phyloP scores from a whole-genome alignment of 176 grass and related monocot genomes.

The Eleusine indica region DNA sequence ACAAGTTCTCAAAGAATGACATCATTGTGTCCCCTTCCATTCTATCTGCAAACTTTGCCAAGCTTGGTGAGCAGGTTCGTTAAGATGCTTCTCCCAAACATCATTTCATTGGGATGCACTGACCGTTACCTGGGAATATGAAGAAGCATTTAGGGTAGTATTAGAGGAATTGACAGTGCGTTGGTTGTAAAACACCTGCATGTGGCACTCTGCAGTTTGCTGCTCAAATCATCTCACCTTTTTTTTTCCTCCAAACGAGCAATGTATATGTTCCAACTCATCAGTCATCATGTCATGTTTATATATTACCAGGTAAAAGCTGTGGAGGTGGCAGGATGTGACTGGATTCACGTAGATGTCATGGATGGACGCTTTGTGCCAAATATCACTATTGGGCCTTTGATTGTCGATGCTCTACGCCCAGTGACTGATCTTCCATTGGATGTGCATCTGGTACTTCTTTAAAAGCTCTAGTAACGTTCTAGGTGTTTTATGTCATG shows the following conservation, averaged over 20 bases:
- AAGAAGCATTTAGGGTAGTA: neutral
- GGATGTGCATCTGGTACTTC: slow-evolving; percentile 97
- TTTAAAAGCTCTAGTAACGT: slow-evolving; percentile 21
- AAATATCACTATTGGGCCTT: slow-evolving; percentile 97
- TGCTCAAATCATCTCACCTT: neutral
- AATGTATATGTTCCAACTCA: neutral
- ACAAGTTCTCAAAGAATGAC: slow-evolving; percentile 90
- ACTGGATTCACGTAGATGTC: slow-evolving; percentile 99
- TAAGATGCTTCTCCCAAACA: slow-evolving; percentile 4
- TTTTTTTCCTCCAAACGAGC: neutral
- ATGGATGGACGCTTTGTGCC: slow-evolving; percentile 99
- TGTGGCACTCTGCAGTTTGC: neutral
- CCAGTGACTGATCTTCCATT: slow-evolving; percentile 96
- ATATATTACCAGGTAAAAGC: slow-evolving; percentile 79
- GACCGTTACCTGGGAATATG: neutral
- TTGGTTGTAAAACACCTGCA: slow-evolving; percentile 1
- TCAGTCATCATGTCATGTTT: neutral
- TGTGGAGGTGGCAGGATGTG: slow-evolving; percentile 94
- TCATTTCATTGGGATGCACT: neutral
- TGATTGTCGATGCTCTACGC: slow-evolving; percentile 84
- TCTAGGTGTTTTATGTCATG: neutral
- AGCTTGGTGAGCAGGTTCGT: slow-evolving; percentile 86
- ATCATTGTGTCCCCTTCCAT: slow-evolving; percentile 98
- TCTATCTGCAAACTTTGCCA: slow-evolving; percentile 93
- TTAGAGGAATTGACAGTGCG: neutral